A percentile compares a stretch with the other conserved stretches of the same genome.
These are phyloP conservation scores for Grosmannia clavigera DNA, from an alignment of 2,329 filamentous ascomycete genomes.

Conservation along the genomic window DNA sequence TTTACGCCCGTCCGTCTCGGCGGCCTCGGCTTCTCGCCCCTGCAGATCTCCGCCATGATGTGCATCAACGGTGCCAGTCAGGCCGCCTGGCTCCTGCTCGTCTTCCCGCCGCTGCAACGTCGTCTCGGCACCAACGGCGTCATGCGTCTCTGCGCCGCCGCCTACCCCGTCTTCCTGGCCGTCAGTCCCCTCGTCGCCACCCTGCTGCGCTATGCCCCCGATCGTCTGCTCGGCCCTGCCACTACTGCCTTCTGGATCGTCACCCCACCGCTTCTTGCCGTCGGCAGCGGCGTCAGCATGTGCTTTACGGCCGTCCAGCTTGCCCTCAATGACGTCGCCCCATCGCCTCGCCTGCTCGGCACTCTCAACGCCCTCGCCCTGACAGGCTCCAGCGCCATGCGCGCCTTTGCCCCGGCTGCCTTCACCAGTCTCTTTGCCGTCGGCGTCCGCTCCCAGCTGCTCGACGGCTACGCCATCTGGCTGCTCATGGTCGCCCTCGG, in stretches of 20 bases:
- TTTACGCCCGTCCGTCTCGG: constrained; percentile 51
- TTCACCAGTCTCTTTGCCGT: constrained; percentile 57
- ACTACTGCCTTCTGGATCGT: constrained; percentile 44
- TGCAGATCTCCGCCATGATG: constrained; percentile 56
- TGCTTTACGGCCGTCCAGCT: constrained; percentile 60
- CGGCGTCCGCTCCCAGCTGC: constrained; percentile 47
- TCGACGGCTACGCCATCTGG: constrained; percentile 56
- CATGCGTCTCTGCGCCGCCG: constrained; percentile 41
- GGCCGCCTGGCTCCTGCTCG: constrained; percentile 56
- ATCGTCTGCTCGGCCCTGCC: constrained; percentile 14
- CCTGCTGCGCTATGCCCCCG: constrained; percentile 35
- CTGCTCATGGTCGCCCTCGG: constrained; percentile 34
- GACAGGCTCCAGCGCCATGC: constrained; percentile 45
- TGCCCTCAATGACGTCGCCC: constrained; percentile 61
- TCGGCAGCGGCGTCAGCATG: constrained; percentile 56
- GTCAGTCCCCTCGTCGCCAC: constrained; percentile 40
- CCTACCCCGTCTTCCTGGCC: constrained; percentile 54
- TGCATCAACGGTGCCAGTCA: constrained; percentile 52
- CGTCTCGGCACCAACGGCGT: constrained; percentile 55
- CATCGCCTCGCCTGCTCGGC: constrained; percentile 50
- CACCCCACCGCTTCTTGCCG: constrained; percentile 27
- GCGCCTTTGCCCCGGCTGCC: constrained; percentile 53
- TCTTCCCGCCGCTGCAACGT: constrained; percentile 56
- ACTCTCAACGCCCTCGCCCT: constrained; percentile 60
- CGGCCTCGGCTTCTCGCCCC: constrained; percentile 49